Evolutionary conservation across 1,284 basidiomycete species (phyloP).

Genomic region (Leccinum angustisporum): DNA sequence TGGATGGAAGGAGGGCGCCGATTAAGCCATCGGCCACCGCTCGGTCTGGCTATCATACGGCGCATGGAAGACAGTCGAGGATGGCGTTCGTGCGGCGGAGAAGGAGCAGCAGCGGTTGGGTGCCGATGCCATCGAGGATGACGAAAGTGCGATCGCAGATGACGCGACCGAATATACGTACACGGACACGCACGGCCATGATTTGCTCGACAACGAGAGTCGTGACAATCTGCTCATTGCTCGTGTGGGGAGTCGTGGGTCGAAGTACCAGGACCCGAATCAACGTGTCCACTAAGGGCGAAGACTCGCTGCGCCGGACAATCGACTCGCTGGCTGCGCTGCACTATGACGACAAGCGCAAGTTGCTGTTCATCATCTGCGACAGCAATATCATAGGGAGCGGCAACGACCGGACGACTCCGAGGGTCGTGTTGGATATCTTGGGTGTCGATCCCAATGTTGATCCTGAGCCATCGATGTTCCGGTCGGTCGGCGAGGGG

Average conservation of each 20-base stretch:
- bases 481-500: constrained; percentile 94
- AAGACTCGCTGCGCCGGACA: constrained; percentile 91
- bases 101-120: constrained; percentile 53
- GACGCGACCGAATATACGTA: constrained; percentile 69
- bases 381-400: constrained; percentile 97
- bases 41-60: constrained; percentile 76
- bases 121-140: constrained; percentile 45
- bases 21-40: constrained; percentile 67
- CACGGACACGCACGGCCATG: constrained; percentile 38
- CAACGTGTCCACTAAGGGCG: constrained; percentile 62
- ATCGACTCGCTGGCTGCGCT: constrained; percentile 92
- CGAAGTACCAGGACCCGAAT: constrained; percentile 51
- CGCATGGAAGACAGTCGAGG: constrained; percentile 86
- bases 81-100: constrained; percentile 69
- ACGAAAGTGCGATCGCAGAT: constrained; percentile 52
- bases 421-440: constrained; percentile 89
- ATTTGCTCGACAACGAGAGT: constrained; percentile 47
- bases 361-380: constrained; percentile 93
- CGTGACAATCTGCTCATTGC: constrained; percentile 63
- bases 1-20: constrained; percentile 73
- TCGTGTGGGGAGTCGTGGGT: constrained; percentile 49
- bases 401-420: constrained; percentile 94
- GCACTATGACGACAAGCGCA: constrained; percentile 97
- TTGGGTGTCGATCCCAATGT: constrained; percentile 91
- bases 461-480: constrained; percentile 92